A percentile compares a stretch with the other conserved stretches of the same genome.
Evolutionary conservation across 169 alveolate species (phyloP).

Genomic region (Plasmodium reichenowi): DNA sequence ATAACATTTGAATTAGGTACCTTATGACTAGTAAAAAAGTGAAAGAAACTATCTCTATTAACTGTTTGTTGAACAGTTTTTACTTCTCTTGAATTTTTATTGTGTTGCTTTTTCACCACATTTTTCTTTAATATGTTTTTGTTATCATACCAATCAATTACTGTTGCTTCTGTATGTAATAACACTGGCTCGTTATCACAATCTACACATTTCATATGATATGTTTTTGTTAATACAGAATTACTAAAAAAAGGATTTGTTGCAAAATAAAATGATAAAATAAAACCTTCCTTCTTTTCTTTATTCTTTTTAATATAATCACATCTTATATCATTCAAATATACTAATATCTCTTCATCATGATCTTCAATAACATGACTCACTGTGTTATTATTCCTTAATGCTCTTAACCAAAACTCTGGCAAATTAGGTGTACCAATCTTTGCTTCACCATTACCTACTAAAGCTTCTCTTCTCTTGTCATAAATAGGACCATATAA

Average conservation of each 20-base stretch:
- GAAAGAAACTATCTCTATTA: constrained; percentile 85
- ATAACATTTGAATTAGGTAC: constrained; percentile 64
- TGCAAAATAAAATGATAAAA: constrained; percentile 84
- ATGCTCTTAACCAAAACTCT: constrained; percentile 87
- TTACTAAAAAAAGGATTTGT: constrained; percentile 85
- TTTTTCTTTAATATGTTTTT: constrained; percentile 84
- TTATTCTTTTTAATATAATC: constrained; percentile 85
- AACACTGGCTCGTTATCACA: constrained; percentile 88
- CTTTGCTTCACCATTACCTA: constrained; percentile 59
- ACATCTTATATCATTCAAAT: constrained; percentile 84
- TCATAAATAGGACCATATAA: constrained; percentile 85
- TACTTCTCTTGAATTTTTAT: constrained; percentile 85
- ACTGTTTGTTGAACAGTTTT: constrained; percentile 85
- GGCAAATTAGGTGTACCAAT: constrained; percentile 79
- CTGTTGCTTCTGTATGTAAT: constrained; percentile 88
- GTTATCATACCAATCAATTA: constrained; percentile 86
- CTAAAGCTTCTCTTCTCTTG: constrained; percentile 76
- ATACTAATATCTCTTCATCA: constrained; percentile 86
- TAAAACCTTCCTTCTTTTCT: constrained; percentile 86
- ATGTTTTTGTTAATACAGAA: constrained; percentile 83
- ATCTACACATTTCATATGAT: constrained; percentile 87
- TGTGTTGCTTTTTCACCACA: constrained; percentile 85
- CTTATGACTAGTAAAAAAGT: constrained; percentile 83
- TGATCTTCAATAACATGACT: constrained; percentile 84
- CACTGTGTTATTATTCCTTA: constrained; percentile 85